These are phyloP conservation scores for Abelmoschus esculentus DNA, from an alignment of 345 rosid genomes.

Conservation along the genomic window DNA sequence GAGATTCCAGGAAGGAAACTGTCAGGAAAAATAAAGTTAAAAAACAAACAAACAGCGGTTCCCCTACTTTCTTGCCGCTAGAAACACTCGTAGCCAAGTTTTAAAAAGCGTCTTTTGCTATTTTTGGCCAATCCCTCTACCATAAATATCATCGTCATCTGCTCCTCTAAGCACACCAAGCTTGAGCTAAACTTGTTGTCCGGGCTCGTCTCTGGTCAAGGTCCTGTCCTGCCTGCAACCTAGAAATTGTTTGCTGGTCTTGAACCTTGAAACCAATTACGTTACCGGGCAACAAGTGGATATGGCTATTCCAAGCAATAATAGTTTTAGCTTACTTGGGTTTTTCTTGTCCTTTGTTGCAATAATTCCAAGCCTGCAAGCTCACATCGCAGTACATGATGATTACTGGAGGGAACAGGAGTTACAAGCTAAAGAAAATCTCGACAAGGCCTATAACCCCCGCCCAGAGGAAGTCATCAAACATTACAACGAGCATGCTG, in stretches of 20 bases:
- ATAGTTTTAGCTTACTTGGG: not conserved
- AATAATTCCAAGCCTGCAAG: slow-evolving; percentile 18
- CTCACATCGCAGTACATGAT: slow-evolving; percentile 37
- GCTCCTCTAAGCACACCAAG: not conserved
- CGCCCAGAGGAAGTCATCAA: slow-evolving; percentile 25
- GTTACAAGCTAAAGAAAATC: slow-evolving; percentile 25
- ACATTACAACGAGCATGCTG: slow-evolving; percentile 15
- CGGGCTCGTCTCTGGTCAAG: not conserved
- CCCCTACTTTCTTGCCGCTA: not conserved
- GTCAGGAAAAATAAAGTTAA: not conserved
- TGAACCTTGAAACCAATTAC: not conserved
- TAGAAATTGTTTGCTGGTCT: not conserved
- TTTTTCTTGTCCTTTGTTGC: slow-evolving; percentile 21
- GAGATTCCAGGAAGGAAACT: slow-evolving; percentile 17
- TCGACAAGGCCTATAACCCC: slow-evolving; percentile 35
- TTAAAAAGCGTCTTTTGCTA: not conserved
- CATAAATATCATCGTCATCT: not conserved
- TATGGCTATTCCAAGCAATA: not conserved
- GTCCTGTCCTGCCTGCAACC: not conserved
- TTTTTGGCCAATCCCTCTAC: not conserved
- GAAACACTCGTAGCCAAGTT: not conserved
- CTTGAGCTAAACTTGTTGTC: not conserved
- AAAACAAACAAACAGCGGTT: not conserved
- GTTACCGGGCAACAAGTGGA: not conserved
- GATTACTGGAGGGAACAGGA: slow-evolving; percentile 50